Evolutionary conservation across 1,284 basidiomycete genomes (phyloP).

Genomic region (Irpex sp.): DNA sequence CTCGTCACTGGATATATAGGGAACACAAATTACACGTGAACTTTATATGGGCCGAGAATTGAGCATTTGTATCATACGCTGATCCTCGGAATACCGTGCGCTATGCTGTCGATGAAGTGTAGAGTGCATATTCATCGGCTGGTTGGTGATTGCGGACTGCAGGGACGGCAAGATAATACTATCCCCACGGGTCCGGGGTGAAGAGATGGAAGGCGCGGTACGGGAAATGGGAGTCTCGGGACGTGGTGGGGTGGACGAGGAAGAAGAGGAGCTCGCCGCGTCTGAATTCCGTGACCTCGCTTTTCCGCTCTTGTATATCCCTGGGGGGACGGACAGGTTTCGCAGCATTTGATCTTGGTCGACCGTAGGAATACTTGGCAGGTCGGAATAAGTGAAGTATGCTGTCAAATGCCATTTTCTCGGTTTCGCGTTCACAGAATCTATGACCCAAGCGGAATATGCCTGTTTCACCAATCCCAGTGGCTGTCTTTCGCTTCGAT

Average conservation of each 20-base stretch:
- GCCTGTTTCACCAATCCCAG: constrained; percentile 59
- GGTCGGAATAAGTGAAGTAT: constrained; percentile 61
- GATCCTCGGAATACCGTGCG: constrained; percentile 53
- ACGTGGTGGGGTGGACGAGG: constrained; percentile 21
- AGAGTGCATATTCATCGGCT: constrained; percentile 17
- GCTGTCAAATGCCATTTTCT: constrained; percentile 63
- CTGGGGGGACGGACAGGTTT: constrained; percentile 48
- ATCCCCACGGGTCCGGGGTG: constrained; percentile 19
- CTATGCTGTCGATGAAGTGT: constrained; percentile 31
- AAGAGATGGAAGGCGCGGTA: constrained; percentile 14
- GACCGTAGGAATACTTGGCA: constrained; percentile 53
- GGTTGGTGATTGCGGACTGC: constrained; percentile 23
- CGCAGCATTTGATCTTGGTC: constrained; percentile 51
- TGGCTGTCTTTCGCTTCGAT: constrained; percentile 49
- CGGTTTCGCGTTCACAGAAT: constrained; percentile 41
- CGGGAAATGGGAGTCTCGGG: constrained; percentile 15
- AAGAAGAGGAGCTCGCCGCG: constrained; percentile 25
- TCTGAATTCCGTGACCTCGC: constrained; percentile 43
- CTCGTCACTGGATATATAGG: background rate
- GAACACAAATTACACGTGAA: constrained; percentile 19
- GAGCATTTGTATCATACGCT: constrained; percentile 59
- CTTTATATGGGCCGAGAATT: constrained; percentile 38
- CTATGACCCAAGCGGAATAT: constrained; percentile 58
- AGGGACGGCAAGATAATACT: constrained; percentile 25
- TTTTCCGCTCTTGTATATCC: constrained; percentile 60